Conservation (phyloP, 495 filamentous ascomycete genomes). For the Cudoniella acicularis region DNA sequence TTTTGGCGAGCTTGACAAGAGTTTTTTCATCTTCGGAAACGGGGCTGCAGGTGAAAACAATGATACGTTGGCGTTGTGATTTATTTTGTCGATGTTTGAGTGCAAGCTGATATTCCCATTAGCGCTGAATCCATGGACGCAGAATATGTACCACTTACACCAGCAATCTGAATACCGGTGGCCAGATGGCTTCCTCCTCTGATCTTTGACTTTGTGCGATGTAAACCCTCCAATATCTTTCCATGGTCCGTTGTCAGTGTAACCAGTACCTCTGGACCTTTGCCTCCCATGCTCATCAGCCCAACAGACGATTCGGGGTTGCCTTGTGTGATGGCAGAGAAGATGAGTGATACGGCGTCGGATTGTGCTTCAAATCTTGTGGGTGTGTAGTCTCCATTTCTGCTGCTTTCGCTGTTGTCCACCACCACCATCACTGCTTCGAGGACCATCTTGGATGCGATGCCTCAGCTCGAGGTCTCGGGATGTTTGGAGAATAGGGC, state of each 20-base stretch:
- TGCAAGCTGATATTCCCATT: constrained; percentile 60
- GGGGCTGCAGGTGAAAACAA: constrained; percentile 92
- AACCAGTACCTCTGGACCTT: constrained; percentile 91
- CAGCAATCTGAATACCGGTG: constrained; percentile 91
- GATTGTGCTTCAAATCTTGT: constrained; percentile 93
- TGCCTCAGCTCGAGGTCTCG: constrained; percentile 17
- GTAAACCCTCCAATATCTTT: constrained; percentile 88
- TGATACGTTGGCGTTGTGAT: constrained; percentile 87
- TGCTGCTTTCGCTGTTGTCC: constrained; percentile 96
- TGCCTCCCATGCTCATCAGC: constrained; percentile 98
- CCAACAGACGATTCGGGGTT: constrained; percentile 97
- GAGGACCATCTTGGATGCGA: constrained; percentile 48
- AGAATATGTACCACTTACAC: constrained; percentile 55
- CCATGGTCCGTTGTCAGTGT: constrained; percentile 94
- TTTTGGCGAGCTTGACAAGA: constrained; percentile 85
- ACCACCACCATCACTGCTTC: constrained; percentile 71
- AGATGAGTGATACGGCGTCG: constrained; percentile 92
- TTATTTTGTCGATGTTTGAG: constrained; percentile 98
- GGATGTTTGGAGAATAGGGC: background rate
- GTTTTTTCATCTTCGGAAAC: constrained; percentile 85
- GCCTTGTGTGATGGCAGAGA: constrained; percentile 86
- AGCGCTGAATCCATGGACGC: background rate
- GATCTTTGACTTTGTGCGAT: constrained; percentile 96
- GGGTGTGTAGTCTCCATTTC: constrained; percentile 94
- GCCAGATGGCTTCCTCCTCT: constrained; percentile 79